Evolutionary conservation across 2,329 filamentous ascomycete species (phyloP).

Genomic region (Bretziella fagacearum): DNA sequence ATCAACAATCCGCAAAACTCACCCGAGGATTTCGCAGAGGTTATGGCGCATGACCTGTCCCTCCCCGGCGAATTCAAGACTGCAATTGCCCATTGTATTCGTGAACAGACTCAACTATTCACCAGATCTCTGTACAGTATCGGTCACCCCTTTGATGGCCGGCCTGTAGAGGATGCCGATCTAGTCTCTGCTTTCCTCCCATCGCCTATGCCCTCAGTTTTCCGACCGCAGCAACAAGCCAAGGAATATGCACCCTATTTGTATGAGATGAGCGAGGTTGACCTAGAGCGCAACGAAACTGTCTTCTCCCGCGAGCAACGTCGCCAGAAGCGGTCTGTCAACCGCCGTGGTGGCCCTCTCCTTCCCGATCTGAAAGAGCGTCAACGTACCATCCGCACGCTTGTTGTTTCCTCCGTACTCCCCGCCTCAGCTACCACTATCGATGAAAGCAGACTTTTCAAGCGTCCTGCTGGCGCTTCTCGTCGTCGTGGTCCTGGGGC

Average conservation of each 20-base stretch:
- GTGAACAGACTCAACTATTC: constrained; percentile 89
- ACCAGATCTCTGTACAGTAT: constrained; percentile 84
- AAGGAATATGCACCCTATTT: constrained; percentile 90
- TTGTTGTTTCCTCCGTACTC: constrained; percentile 82
- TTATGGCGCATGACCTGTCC: constrained; percentile 79
- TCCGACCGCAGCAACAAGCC: constrained; percentile 78
- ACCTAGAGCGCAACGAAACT: constrained; percentile 77
- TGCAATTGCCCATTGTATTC: constrained; percentile 92
- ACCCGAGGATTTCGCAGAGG: constrained; percentile 80
- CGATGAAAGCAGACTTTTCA: constrained; percentile 77
- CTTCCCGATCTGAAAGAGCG: constrained; percentile 93
- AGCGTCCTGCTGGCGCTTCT: constrained; percentile 47
- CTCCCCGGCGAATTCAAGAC: constrained; percentile 92
- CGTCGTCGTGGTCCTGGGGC: constrained; percentile 29
- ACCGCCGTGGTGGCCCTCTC: constrained; percentile 77
- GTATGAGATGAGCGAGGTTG: constrained; percentile 81
- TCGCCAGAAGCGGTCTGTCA: constrained; percentile 87
- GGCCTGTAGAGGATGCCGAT: constrained; percentile 83
- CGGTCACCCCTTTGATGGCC: constrained; percentile 86
- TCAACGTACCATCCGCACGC: constrained; percentile 78
- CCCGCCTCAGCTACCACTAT: constrained; percentile 66
- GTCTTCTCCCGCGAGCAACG: constrained; percentile 88
- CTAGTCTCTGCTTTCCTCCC: constrained; percentile 71
- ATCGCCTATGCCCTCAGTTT: constrained; percentile 65
- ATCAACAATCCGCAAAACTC: constrained; percentile 91